A percentile compares a stretch with the other conserved stretches of the same genome.
These are phyloP conservation scores for Camellia granthamiana DNA, from an alignment of 148 eudicot genomes.

Conservation along the genomic window DNA sequence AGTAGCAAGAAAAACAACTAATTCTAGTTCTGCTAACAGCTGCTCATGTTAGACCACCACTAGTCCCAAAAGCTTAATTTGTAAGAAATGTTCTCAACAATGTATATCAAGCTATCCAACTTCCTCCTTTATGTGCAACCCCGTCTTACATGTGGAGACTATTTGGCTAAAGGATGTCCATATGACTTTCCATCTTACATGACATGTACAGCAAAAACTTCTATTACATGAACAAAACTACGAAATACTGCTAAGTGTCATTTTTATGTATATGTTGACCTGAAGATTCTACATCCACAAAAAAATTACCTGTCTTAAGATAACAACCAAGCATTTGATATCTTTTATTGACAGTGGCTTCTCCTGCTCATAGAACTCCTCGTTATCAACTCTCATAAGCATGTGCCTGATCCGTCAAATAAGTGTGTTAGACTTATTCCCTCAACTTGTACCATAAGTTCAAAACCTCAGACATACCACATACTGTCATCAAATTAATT, in stretches of 20 bases:
- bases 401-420: slow-evolving; percentile 66
- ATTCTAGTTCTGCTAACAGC: neutral
- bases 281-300: neutral
- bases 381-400: slow-evolving; percentile 96
- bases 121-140: too few species aligned
- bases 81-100: neutral
- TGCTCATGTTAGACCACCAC: neutral
- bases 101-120: too few species aligned
- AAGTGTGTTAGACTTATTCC: neutral
- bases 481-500: neutral
- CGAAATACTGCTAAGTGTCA: neutral
- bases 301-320: slow-evolving; percentile 74
- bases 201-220: neutral
- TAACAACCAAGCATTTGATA: slow-evolving; percentile 75
- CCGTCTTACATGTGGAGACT: too few species aligned
- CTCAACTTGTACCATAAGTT: slow-evolving; percentile 1
- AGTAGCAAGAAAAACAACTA: neutral
- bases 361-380: slow-evolving; percentile 95
- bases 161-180: neutral
- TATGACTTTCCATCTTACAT: slow-evolving; percentile 3
- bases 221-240: neutral
- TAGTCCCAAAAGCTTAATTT: too few species aligned
- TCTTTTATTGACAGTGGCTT: slow-evolving; percentile 83
- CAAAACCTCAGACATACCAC: neutral
- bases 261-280: neutral